Percentiles rank a stretch among this genome's conserved stretches.
Conservation (phyloP, 2,329 filamentous ascomycete genomes). For the Trichophyton mentagrophytes region DNA sequence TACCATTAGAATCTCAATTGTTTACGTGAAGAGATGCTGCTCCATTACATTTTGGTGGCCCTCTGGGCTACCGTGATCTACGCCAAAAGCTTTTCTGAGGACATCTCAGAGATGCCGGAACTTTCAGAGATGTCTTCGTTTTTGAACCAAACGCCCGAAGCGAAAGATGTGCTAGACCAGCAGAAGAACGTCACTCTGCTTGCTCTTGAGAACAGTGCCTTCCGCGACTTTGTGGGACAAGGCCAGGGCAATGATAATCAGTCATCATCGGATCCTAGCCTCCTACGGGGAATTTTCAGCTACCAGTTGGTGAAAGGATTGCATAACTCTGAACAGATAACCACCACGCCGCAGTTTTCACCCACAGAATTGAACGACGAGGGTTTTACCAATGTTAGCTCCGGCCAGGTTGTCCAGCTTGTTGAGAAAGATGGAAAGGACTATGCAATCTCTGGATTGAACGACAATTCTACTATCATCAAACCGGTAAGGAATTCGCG, state of each 20-base stretch:
- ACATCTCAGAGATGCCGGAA: constrained; percentile 10
- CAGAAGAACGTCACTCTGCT: constrained; percentile 45
- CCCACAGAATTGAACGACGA: constrained; percentile 38
- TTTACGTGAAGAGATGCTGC: background rate
- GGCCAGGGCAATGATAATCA: background rate
- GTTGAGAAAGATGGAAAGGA: constrained; percentile 31
- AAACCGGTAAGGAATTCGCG: constrained; percentile 31
- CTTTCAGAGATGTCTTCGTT: constrained; percentile 13
- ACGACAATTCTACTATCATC: constrained; percentile 37
- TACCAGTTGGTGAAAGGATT: constrained; percentile 49
- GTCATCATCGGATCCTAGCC: constrained; percentile 8
- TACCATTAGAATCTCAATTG: background rate
- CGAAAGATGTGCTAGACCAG: constrained; percentile 20
- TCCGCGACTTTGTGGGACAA: constrained; percentile 20
- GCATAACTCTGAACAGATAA: constrained; percentile 28
- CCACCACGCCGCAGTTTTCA: constrained; percentile 29
- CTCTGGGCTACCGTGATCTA: constrained; percentile 7
- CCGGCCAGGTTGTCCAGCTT: constrained; percentile 45
- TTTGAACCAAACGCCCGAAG: constrained; percentile 7
- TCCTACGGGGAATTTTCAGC: constrained; percentile 36
- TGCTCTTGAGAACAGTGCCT: constrained; percentile 42
- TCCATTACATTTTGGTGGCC: constrained; percentile 2
- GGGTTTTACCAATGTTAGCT: constrained; percentile 46
- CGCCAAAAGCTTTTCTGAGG: constrained; percentile 11
- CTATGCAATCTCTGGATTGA: constrained; percentile 40